Percentiles rank a stretch among this genome's conserved stretches.
phyloP scores from a whole-genome alignment of 306 rosid species.

The Hylodesmum podocarpum region DNA sequence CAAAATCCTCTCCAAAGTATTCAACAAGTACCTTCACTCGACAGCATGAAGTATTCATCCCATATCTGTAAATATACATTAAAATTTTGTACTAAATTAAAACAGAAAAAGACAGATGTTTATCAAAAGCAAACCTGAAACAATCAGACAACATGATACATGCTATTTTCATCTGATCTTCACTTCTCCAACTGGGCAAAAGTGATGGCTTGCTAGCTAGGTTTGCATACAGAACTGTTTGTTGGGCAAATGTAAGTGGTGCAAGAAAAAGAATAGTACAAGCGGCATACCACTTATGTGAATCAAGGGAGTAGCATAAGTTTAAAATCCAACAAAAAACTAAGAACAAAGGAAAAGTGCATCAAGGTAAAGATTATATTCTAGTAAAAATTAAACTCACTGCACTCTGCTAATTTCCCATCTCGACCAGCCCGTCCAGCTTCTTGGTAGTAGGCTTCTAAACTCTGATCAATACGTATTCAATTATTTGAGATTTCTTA shows the following conservation, averaged over 20 bases:
- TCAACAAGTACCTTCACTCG: conserved; percentile 82
- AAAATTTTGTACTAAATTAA: conserved; percentile 3
- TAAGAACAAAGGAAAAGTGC: neutral
- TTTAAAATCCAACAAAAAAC: conserved; percentile 15
- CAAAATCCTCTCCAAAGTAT: conserved; percentile 81
- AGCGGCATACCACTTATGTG: conserved; percentile 9
- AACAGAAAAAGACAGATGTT: conserved; percentile 7
- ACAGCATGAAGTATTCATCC: conserved; percentile 78
- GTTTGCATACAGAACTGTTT: conserved; percentile 78
- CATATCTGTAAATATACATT: conserved; percentile 59
- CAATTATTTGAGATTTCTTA: conserved; percentile 17
- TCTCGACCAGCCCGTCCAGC: conserved; percentile 99
- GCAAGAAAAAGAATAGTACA: neutral
- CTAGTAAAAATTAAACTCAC: conserved; percentile 45
- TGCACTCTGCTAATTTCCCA: conserved; percentile 86
- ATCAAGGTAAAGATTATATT: conserved; percentile 2
- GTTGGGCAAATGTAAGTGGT: neutral
- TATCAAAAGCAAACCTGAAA: conserved; percentile 69
- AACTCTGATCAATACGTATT: conserved; percentile 57
- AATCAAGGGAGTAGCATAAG: conserved; percentile 12
- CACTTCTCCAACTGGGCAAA: conserved; percentile 81
- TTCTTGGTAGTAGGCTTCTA: conserved; percentile 97
- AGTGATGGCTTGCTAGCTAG: conserved; percentile 76
- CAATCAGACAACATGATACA: conserved; percentile 82
- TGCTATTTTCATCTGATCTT: conserved; percentile 73